Evolutionary conservation across 495 filamentous ascomycete genomes (phyloP).

Genomic region (Penicillium herquei): DNA sequence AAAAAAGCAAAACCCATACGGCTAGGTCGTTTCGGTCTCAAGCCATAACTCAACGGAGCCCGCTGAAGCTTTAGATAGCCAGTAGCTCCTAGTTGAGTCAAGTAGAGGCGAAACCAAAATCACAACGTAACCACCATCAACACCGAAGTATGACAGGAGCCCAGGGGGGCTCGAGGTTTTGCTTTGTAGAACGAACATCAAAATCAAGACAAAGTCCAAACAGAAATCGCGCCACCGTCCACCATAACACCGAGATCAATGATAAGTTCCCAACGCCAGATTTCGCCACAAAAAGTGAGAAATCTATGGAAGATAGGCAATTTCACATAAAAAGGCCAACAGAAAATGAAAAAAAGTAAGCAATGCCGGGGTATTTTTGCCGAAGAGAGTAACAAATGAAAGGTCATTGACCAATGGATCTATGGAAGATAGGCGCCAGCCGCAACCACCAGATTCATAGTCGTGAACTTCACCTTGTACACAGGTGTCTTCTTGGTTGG

Average conservation of each 20-base stretch:
- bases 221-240: not conserved
- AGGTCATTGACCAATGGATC: constrained; percentile 1
- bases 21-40: no score
- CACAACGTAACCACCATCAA: no score
- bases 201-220: not conserved
- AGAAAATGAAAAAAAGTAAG: constrained; percentile 8
- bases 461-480: constrained; percentile 87
- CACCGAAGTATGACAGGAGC: no score
- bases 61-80: no score
- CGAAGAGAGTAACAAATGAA: constrained; percentile 9
- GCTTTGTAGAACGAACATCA: not conserved
- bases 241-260: not conserved
- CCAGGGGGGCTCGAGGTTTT: no score
- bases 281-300: not conserved
- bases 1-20: no score
- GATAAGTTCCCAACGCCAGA: not conserved
- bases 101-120: no score
- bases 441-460: constrained; percentile 88
- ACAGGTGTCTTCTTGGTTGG: constrained; percentile 95
- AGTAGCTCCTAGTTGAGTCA: no score
- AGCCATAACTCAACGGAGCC: no score
- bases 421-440: constrained; percentile 77
- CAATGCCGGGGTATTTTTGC: constrained; percentile 31
- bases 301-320: no score
- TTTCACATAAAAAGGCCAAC: no score